Evolutionary conservation across 2,329 filamentous ascomycete genomes (phyloP), one percentile per base, ranked within the genome.

Genomic region (Tolypocladium ophioglossoides): DNA sequence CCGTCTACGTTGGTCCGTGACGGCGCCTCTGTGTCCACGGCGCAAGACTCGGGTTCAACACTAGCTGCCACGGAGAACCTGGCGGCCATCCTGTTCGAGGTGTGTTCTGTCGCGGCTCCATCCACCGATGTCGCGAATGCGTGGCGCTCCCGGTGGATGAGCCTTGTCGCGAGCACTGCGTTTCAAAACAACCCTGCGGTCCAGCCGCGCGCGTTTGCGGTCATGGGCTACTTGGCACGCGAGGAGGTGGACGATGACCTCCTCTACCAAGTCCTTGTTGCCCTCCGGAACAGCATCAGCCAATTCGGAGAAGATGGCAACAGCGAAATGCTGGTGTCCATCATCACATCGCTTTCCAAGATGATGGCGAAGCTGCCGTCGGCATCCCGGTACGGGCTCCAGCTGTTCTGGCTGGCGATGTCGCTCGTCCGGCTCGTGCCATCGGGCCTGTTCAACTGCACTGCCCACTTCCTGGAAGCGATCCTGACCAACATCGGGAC

Each of bases 121-220:
- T 83, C 83, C 0, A 70, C 82, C 10, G 83, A 87, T 59, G 73
- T 84, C 62, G 79, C 83, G 24, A 87, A 87, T 61, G 78, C 80
- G 18, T 87, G 84, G 84, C 78, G 84, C 30, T 84, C 84, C 22
- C 78, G 84, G 22, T 87, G 84, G 84, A 87, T 87, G 84, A 86
- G 83, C 61, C 71, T 87, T 24, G 83, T 87, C 40, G 83, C 84
- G 18, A 87, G 84, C 63, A 87, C 84, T 11, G 84, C 84, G 0
- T 87, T 87, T 64, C 84, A 87, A 63, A 86, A 84, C 63, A 87
- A 87, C 62, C 84, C 84, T 10, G 83, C 84, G 2, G 84, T 87
- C 54, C 84, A 87, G 59, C 83, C 84, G 7, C 74, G 82, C 22
- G 84, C 84, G 1, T 87, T 87, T 61, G 79, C 83, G 2, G 84